Evolutionary conservation across 768 basidiomycete genomes (phyloP).

Genomic region (Glaciozyma martinii): DNA sequence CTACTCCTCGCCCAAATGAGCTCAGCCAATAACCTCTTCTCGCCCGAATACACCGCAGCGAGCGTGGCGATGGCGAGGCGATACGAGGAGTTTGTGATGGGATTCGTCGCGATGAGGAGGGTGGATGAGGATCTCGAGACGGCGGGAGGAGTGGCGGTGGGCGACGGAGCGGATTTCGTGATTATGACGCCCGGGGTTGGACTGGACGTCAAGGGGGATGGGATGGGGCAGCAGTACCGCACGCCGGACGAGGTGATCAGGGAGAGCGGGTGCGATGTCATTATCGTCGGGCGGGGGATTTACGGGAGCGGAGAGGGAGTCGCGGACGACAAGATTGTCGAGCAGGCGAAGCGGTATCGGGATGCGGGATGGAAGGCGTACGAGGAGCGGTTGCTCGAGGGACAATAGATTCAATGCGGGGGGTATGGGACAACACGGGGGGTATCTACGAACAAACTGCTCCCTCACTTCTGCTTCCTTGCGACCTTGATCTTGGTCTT

Average conservation of each 20-base stretch:
- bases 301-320: constrained; percentile 56
- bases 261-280: constrained; percentile 80
- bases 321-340: constrained; percentile 39
- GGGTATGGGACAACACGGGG: neutral
- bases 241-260: constrained; percentile 75
- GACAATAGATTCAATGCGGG: neutral
- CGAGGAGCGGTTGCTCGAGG: constrained; percentile 45
- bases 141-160: constrained; percentile 26
- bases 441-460: no score
- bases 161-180: constrained; percentile 62
- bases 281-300: constrained; percentile 93
- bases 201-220: constrained; percentile 65
- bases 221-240: constrained; percentile 89
- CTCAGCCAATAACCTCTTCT: constrained; percentile 73
- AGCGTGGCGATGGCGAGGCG: constrained; percentile 80
- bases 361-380: constrained; percentile 88
- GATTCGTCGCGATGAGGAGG: constrained; percentile 83
- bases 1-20: constrained; percentile 95
- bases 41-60: constrained; percentile 69
- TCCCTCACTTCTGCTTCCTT: neutral
- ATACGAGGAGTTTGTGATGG: constrained; percentile 74
- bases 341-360: constrained; percentile 74
- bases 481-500: neutral
- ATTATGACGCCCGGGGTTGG: constrained; percentile 89
- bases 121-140: constrained; percentile 57